A percentile compares a stretch with the other conserved stretches of the same genome.
Conservation (phyloP, 73 alveolate genomes). For the Paraurostyla sp. region DNA sequence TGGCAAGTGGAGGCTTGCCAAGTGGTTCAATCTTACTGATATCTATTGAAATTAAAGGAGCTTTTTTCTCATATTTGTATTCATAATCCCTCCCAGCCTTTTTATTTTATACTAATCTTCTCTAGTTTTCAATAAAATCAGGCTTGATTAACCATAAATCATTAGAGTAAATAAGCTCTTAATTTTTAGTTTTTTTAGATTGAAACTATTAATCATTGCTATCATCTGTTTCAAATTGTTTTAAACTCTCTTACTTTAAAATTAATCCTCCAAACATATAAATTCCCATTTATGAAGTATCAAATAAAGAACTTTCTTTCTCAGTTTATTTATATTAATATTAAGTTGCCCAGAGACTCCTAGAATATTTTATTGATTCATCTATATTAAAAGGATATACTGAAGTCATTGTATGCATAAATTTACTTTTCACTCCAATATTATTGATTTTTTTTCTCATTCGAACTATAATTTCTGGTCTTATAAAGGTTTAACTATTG, state of each 20-base stretch:
- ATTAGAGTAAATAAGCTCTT: background rate
- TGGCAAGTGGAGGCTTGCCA: slow-evolving; percentile 35
- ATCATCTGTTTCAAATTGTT: background rate
- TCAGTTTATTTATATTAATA: background rate
- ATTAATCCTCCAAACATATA: slow-evolving; percentile 38
- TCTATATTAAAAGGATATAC: background rate
- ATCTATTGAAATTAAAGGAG: slow-evolving; percentile 2
- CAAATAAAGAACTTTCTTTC: background rate
- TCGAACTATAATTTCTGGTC: too few relatives aligned
- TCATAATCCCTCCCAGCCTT: background rate
- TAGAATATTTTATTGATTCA: background rate
- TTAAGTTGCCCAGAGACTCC: background rate
- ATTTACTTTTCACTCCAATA: too few relatives aligned
- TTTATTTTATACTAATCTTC: background rate
- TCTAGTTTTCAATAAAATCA: background rate
- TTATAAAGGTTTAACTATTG: background rate
- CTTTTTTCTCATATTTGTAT: background rate
- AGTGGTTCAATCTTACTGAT: background rate
- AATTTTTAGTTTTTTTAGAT: background rate
- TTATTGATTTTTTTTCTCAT: too few relatives aligned
- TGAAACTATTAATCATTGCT: background rate
- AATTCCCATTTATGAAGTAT: background rate
- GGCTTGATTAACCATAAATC: slow-evolving; percentile 5
- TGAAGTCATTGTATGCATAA: slow-evolving; percentile 37
- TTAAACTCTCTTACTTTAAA: background rate